phyloP scores from a whole-genome alignment of 306 rosid species.

The Hylodesmum podocarpum region DNA sequence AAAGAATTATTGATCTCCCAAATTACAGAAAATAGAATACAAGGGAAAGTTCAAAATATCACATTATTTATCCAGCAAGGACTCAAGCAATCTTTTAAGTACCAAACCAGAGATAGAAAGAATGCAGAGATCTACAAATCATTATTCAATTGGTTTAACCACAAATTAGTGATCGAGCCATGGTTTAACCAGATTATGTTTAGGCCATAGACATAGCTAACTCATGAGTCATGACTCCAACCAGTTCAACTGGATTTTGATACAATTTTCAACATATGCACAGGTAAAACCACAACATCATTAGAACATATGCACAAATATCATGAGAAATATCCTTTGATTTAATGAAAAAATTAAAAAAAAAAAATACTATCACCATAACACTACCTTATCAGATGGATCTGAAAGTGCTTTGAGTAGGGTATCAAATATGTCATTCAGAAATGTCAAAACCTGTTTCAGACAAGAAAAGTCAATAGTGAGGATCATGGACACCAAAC shows the following conservation, averaged over 20 bases:
- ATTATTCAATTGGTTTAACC: background rate
- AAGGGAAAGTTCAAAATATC: background rate
- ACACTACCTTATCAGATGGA: constrained; percentile 78
- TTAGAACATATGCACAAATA: background rate
- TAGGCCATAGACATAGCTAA: background rate
- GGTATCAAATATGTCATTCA: constrained; percentile 75
- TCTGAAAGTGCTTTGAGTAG: constrained; percentile 87
- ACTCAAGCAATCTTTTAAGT: background rate
- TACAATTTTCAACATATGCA: background rate
- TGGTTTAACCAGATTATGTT: background rate
- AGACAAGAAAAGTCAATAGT: constrained; percentile 26
- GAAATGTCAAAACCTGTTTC: constrained; percentile 70
- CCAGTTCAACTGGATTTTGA: background rate
- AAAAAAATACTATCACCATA: constrained; percentile 4
- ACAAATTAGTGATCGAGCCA: background rate
- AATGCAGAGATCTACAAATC: background rate
- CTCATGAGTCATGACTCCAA: background rate
- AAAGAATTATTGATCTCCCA: background rate
- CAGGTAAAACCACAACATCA: background rate
- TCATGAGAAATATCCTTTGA: background rate
- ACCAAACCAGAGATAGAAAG: background rate
- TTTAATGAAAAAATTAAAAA: background rate
- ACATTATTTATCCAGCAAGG: background rate
- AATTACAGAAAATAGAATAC: constrained; percentile 9
- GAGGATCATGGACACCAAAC: constrained; percentile 16